Evolutionary conservation across 1,139 yeast species (phyloP).

Genomic region (Candida tropicalis): DNA sequence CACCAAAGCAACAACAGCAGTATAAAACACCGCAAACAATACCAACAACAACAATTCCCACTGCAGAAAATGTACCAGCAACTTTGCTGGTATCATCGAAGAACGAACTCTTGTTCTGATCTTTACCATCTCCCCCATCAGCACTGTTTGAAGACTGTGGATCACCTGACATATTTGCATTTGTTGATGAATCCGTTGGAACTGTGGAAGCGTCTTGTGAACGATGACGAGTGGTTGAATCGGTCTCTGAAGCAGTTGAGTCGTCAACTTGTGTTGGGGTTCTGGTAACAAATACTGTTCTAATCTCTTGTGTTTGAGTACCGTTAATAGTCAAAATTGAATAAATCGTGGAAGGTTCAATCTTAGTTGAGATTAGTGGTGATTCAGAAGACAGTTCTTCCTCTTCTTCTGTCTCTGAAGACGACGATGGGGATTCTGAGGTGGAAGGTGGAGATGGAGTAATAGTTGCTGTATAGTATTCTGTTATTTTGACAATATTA

Average conservation of each 20-base stretch:
- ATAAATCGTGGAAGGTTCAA: constrained; percentile 17
- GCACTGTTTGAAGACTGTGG: constrained; percentile 10
- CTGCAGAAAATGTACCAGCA: constrained; percentile 74
- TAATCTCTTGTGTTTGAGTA: constrained; percentile 21
- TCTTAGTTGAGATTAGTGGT: constrained; percentile 5
- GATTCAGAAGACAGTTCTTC: constrained; percentile 6
- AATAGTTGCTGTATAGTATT: constrained; percentile 10
- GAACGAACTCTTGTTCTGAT: constrained; percentile 30
- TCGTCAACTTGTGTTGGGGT: constrained; percentile 16
- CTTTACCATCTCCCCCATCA: constrained; percentile 3
- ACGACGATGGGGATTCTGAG: constrained; percentile 16
- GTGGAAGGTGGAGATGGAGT: constrained; percentile 20
- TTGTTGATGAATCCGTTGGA: constrained; percentile 9
- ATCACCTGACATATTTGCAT: constrained; percentile 10
- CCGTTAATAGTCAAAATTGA: constrained; percentile 26
- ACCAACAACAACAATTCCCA: constrained; percentile 56
- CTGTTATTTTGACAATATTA: constrained; percentile 14
- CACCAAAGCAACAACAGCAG: constrained; percentile 37
- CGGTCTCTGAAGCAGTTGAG: constrained; percentile 6
- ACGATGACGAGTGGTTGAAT: constrained; percentile 4
- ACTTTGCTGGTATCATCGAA: constrained; percentile 65
- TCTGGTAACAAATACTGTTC: constrained; percentile 24
- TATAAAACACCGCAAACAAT: constrained; percentile 36
- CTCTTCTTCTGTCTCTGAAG: constrained; percentile 9
- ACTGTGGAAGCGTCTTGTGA: constrained; percentile 3